A percentile compares a stretch with the other conserved stretches of the same genome.
phyloP scores from a whole-genome alignment of 345 rosid genomes.

The Populus tremula region DNA sequence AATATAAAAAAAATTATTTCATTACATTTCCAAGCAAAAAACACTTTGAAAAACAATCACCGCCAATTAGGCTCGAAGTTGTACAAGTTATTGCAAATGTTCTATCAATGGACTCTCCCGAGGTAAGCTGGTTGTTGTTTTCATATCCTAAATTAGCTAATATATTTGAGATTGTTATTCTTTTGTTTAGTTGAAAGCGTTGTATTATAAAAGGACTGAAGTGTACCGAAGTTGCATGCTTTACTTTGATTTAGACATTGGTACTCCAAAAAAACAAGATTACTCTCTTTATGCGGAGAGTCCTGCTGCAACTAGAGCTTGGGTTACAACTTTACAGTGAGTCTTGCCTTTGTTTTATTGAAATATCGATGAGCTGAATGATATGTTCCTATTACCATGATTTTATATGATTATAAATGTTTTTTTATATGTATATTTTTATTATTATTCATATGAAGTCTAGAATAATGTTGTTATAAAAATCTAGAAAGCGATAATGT shows the following conservation, averaged over 20 bases:
- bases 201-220: background rate
- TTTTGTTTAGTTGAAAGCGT: constrained; percentile 5
- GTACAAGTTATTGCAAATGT: constrained; percentile 96
- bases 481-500: background rate
- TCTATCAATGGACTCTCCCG: constrained; percentile 70
- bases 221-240: constrained; percentile 13
- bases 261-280: constrained; percentile 91
- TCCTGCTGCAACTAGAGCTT: constrained; percentile 94
- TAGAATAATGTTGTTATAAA: background rate
- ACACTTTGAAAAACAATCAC: no score
- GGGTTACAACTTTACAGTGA: constrained; percentile 94
- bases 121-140: constrained; percentile 91
- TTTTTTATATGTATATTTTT: background rate
- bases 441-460: background rate
- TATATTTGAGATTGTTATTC: background rate
- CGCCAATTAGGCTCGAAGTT: constrained; percentile 34
- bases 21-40: no score
- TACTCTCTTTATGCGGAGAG: constrained; percentile 95
- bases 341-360: constrained; percentile 24
- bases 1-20: no score
- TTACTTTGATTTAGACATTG: constrained; percentile 65
- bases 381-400: background rate
- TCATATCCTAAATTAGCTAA: constrained; percentile 59
- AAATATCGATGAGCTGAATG: background rate
- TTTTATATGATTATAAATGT: background rate